Base-by-base conservation (phyloP, 495 filamentous ascomycete genomes). In the Neurospora tetraspora region DNA sequence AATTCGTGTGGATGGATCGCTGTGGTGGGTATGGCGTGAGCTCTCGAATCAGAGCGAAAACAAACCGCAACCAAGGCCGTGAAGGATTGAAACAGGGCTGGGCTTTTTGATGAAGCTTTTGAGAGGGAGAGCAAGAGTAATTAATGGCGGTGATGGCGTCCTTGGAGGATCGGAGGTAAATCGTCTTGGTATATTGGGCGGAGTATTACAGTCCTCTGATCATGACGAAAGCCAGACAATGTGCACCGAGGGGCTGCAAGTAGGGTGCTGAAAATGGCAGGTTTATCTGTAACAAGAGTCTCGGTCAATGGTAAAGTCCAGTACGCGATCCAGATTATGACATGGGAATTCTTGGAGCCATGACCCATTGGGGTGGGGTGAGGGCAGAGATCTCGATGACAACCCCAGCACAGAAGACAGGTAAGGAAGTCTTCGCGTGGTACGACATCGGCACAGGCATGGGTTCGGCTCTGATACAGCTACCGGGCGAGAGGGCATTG, bases 321-420 rank as follows among this genome's bases (percentile, higher is more conserved):
- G 75, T 34, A 75, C 74, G 74, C 71, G 70, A 74, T 74, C 75
- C 69, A 72, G 71, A 69, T 68, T 71, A 74, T 69, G 74, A 73
- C 76, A 79, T 79, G 78, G 76, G 77, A 61, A 76, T 78, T 80
- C 75, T 77, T 73, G 74, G 73, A 74, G 73, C 73, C 61, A 72
- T 73, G 73, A 74, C 70, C 68, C 72, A 70, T 76, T 74, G 34
- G 71, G 65, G 75, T 73, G 78, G 79, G 76, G 78, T 75, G 75
- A 73, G 36, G 72, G 75, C 61, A 73, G 68, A 75, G 78, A 77
- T 80, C 77, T 78, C 76, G 78, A 81, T 81, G 80, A 79, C 78
- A 79, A 79, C 74, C 75, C 61, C 27, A 34, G 53, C 53, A 34
- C 53, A 73, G 69, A 77, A 73, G 73, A 69, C 72, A 72, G 65